Evolutionary conservation across 148 eudicot species (phyloP).

Genomic region (Nepenthes mirabilis): DNA sequence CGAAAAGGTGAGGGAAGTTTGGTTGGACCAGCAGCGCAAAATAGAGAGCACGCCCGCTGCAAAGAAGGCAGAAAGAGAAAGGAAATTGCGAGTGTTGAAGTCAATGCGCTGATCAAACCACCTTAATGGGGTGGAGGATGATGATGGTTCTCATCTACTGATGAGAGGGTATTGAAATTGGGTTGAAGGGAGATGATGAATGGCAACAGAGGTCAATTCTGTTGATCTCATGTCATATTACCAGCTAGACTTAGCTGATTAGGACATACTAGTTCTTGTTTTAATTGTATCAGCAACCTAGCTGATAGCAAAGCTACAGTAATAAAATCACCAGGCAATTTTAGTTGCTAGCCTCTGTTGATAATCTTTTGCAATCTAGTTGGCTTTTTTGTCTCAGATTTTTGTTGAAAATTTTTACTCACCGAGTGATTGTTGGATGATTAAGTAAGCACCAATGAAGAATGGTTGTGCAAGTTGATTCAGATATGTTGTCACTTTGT

Average conservation of each 20-base stretch:
- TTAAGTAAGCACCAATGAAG: too few relatives aligned
- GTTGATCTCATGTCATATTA: not conserved
- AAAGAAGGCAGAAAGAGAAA: slow-evolving; percentile 1
- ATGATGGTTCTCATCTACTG: not conserved
- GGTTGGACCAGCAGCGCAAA: not conserved
- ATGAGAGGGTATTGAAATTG: not conserved
- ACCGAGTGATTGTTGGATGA: too few relatives aligned
- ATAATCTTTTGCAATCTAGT: too few relatives aligned
- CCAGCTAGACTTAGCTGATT: not conserved
- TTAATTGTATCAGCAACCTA: too few relatives aligned
- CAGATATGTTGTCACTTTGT: too few relatives aligned
- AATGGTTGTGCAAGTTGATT: too few relatives aligned
- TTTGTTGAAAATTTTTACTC: too few relatives aligned
- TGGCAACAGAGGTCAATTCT: not conserved
- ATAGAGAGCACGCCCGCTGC: slow-evolving; percentile 1
- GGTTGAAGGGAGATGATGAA: not conserved
- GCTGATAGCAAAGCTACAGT: too few relatives aligned
- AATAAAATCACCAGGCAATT: too few relatives aligned
- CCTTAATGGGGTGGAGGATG: not conserved
- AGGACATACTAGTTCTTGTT: too few relatives aligned
- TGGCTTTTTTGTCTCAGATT: too few relatives aligned
- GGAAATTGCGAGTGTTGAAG: not conserved
- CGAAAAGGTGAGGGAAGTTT: not conserved
- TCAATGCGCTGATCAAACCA: slow-evolving; percentile 1
- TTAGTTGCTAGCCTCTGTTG: too few relatives aligned